Conservation (phyloP, 352 stramenopile genomes). For the Phytopythium montanum region DNA sequence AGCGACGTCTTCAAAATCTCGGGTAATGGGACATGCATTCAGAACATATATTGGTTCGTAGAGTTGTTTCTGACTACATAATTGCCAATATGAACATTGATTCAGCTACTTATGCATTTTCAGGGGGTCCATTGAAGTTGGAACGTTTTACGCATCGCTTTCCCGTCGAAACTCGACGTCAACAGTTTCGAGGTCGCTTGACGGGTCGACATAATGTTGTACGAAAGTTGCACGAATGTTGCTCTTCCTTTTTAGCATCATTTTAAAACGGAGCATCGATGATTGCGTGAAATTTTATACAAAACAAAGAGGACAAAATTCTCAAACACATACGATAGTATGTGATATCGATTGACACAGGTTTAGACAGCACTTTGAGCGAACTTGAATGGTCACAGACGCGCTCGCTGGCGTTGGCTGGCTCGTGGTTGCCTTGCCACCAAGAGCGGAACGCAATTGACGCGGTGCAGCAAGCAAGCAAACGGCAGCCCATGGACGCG, state of each 20-base stretch:
- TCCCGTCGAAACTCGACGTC: not conserved
- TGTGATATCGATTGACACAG: too few species aligned
- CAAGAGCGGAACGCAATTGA: constrained; percentile 15
- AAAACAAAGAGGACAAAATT: too few species aligned
- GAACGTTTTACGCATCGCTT: constrained; percentile 1
- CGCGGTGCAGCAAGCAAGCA: not conserved
- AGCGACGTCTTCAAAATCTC: not conserved
- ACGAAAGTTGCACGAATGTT: not conserved
- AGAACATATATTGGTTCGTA: not conserved
- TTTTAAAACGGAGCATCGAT: too few species aligned
- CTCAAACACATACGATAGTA: too few species aligned
- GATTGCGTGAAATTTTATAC: too few species aligned
- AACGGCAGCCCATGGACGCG: constrained; percentile 41
- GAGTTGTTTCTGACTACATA: not conserved
- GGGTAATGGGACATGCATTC: not conserved
- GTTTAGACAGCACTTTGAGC: too few species aligned
- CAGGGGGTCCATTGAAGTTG: constrained; percentile 4
- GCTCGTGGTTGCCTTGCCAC: not conserved
- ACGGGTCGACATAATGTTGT: too few species aligned
- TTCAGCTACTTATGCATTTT: constrained; percentile 1
- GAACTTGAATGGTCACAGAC: not conserved
- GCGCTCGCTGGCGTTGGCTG: constrained; percentile 7
- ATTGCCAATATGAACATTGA: not conserved
- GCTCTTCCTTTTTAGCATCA: not conserved
- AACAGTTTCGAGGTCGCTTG: constrained; percentile 1